phyloP scores from a whole-genome alignment of 2,329 filamentous ascomycete species.

The Talaromyces sp. region DNA sequence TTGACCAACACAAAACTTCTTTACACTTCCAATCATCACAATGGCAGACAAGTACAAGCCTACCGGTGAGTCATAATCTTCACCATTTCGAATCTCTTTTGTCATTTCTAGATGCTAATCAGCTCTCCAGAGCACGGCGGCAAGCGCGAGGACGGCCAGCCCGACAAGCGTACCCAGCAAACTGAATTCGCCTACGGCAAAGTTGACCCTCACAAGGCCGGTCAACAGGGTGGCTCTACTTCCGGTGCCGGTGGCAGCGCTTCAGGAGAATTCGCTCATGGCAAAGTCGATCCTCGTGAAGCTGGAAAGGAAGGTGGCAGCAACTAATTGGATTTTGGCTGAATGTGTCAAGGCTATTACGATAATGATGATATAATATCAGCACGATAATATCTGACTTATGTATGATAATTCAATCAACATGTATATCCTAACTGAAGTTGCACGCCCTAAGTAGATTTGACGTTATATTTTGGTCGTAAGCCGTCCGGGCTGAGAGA shows the following conservation, averaged over 20 bases:
- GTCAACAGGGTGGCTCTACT: not conserved
- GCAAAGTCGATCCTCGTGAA: not conserved
- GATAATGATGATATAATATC: not conserved
- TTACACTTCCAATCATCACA: not conserved
- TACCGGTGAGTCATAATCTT: not conserved
- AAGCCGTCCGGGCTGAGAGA: too few relatives aligned
- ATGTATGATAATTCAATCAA: not conserved
- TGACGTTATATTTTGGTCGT: not conserved
- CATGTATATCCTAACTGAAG: not conserved
- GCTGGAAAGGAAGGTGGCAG: slow-evolving; percentile 1
- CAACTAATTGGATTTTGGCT: not conserved
- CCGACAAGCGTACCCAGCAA: slow-evolving; percentile 2
- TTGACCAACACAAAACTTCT: not conserved
- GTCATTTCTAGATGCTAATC: not conserved
- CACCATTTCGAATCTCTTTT: not conserved
- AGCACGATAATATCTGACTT: not conserved
- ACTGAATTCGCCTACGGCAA: not conserved
- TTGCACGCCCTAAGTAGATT: not conserved
- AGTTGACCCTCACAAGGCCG: not conserved
- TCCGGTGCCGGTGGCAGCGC: not conserved
- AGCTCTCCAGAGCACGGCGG: not conserved
- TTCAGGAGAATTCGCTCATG: not conserved
- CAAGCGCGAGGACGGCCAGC: not conserved
- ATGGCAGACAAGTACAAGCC: slow-evolving; percentile 6
- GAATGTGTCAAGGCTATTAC: not conserved